Percentiles rank a stretch among this genome's conserved stretches.
Conservation (phyloP, 345 rosid species). For the Aethionema arabicum region DNA sequence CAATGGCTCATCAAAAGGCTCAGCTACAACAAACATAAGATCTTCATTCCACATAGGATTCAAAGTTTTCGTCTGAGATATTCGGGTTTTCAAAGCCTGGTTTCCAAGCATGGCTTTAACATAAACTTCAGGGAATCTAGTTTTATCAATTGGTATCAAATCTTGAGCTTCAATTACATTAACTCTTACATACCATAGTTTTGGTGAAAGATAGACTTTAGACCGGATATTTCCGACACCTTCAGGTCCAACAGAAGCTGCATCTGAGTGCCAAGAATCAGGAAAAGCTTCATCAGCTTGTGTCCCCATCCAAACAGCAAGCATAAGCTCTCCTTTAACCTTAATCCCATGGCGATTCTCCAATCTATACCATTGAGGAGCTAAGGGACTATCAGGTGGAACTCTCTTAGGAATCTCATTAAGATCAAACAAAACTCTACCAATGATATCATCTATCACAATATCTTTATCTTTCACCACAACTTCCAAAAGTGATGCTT, state of each 20-base stretch:
- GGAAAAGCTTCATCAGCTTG: slow-evolving; percentile 97
- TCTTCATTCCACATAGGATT: slow-evolving; percentile 99
- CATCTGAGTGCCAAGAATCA: slow-evolving; percentile 99
- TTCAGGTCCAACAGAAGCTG: slow-evolving; percentile 65
- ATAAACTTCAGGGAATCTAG: slow-evolving; percentile 76
- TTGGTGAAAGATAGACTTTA: slow-evolving; percentile 89
- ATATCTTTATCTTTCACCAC: slow-evolving; percentile 80
- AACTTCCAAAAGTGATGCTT: slow-evolving; percentile 80
- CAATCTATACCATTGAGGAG: slow-evolving; percentile 95
- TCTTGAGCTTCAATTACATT: slow-evolving; percentile 98
- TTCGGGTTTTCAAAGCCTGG: slow-evolving; percentile 65
- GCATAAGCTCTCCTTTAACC: slow-evolving; percentile 85
- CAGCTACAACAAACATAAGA: slow-evolving; percentile 88
- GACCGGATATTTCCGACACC: slow-evolving; percentile 69
- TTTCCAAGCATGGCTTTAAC: slow-evolving; percentile 64
- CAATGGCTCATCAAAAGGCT: slow-evolving; percentile 88
- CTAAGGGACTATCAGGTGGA: slow-evolving; percentile 95
- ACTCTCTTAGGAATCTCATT: slow-evolving; percentile 80
- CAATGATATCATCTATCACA: slow-evolving; percentile 79
- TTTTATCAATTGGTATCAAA: slow-evolving; percentile 67
- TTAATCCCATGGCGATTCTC: slow-evolving; percentile 73
- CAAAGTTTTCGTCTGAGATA: slow-evolving; percentile 62
- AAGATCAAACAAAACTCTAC: slow-evolving; percentile 69
- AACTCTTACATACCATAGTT: slow-evolving; percentile 94
- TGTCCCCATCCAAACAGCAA: slow-evolving; percentile 99